Percentiles rank a stretch among this genome's conserved stretches.
These are phyloP conservation scores for Crucibulum cyathiforme DNA, from an alignment of 1,284 basidiomycete species.

Conservation along the genomic window DNA sequence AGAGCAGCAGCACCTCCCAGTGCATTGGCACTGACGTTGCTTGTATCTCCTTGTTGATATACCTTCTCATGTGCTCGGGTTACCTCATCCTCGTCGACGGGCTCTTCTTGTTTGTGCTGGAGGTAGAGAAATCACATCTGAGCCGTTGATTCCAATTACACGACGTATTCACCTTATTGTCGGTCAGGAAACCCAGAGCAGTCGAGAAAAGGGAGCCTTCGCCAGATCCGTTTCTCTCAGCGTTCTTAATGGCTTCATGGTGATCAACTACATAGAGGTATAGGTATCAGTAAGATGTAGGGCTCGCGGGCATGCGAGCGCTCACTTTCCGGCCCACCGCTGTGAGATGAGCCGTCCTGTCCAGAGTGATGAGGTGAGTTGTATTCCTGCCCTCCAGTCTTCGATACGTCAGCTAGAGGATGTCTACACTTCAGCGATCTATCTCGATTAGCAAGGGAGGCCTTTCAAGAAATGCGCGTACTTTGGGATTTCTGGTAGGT, in stretches of 20 bases:
- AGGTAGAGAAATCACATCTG: background rate
- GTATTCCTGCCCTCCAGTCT: slow-evolving; percentile 68
- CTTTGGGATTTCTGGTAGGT: slow-evolving; percentile 54
- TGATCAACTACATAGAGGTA: slow-evolving; percentile 57
- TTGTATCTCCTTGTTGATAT: slow-evolving; percentile 58
- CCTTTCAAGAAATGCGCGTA: slow-evolving; percentile 14
- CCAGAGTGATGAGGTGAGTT: slow-evolving; percentile 55
- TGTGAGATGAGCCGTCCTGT: slow-evolving; percentile 19
- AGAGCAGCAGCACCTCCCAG: slow-evolving; percentile 80
- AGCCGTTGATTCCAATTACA: background rate
- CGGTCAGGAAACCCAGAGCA: slow-evolving; percentile 56
- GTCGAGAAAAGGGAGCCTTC: slow-evolving; percentile 56
- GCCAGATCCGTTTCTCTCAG: slow-evolving; percentile 56
- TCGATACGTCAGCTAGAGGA: slow-evolving; percentile 41
- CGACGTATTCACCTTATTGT: slow-evolving; percentile 48
- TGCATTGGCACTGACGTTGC: slow-evolving; percentile 59
- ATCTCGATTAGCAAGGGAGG: background rate
- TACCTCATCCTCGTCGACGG: slow-evolving; percentile 73
- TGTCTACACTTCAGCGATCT: slow-evolving; percentile 17
- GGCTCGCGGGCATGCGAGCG: background rate
- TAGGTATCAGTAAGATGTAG: background rate
- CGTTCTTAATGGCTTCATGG: slow-evolving; percentile 59
- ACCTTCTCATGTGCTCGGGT: slow-evolving; percentile 66
- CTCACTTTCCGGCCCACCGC: slow-evolving; percentile 31
- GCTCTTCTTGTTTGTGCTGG: slow-evolving; percentile 58